Percentiles rank a stretch among this genome's conserved stretches.
Evolutionary conservation across 495 filamentous ascomycete genomes (phyloP).

Genomic region (Penicillium salamii): DNA sequence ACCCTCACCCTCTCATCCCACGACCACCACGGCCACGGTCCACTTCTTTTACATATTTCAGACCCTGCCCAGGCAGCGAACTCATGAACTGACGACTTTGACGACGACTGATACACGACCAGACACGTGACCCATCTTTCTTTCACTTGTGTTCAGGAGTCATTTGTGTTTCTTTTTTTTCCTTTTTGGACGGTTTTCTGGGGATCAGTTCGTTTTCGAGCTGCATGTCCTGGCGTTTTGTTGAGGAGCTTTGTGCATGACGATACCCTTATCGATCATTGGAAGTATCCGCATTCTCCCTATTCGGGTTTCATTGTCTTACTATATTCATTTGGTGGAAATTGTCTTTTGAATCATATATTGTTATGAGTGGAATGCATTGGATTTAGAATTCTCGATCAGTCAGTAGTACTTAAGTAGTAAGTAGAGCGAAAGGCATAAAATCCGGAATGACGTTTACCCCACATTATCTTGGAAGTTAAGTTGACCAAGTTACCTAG

Average conservation of each 20-base stretch:
- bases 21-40: neutral
- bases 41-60: neutral
- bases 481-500: too few relatives aligned
- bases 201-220: conserved; percentile 14
- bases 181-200: conserved; percentile 18
- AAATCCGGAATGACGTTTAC: conserved; percentile 10
- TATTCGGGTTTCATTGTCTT: conserved; percentile 24
- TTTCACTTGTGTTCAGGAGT: conserved; percentile 10
- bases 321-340: conserved; percentile 23
- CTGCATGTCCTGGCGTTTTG: conserved; percentile 29
- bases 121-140: conserved; percentile 13
- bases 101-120: conserved; percentile 41
- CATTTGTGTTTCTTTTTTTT: conserved; percentile 20
- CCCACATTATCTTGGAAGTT: too few relatives aligned
- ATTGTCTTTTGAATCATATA: conserved; percentile 12
- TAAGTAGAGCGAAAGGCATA: neutral
- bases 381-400: too few relatives aligned
- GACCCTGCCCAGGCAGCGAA: conserved; percentile 9
- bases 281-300: conserved; percentile 2
- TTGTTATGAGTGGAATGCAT: conserved; percentile 20
- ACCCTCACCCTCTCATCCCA: neutral
- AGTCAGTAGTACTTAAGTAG: too few relatives aligned
- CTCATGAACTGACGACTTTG: conserved; percentile 39
- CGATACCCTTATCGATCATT: conserved; percentile 42
- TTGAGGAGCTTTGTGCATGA: conserved; percentile 31